Evolutionary conservation across 1,284 basidiomycete genomes (phyloP).

Genomic region (Microbotryum violaceum): DNA sequence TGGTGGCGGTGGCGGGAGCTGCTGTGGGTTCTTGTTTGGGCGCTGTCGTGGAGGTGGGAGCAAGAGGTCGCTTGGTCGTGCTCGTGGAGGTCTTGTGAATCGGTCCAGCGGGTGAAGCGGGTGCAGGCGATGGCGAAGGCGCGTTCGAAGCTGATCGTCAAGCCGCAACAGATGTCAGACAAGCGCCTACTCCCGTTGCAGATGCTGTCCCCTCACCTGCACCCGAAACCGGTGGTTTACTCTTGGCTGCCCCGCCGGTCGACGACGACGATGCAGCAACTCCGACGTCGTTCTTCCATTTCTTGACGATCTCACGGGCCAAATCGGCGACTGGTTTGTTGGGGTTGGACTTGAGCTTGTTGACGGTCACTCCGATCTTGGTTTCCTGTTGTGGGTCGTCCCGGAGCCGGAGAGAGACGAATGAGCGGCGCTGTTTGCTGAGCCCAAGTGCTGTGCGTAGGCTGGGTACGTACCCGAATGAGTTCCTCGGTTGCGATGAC

Average conservation of each 20-base stretch:
- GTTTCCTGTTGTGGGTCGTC: slow-evolving; percentile 57
- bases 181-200: neutral
- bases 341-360: slow-evolving; percentile 71
- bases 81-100: neutral
- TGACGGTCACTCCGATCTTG: slow-evolving; percentile 84
- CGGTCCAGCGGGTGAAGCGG: slow-evolving; percentile 13
- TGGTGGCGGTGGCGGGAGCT: slow-evolving; percentile 6
- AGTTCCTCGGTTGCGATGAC: slow-evolving; percentile 76
- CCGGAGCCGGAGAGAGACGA: neutral
- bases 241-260: neutral
- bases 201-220: no score
- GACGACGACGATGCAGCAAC: neutral
- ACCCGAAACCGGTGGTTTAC: neutral
- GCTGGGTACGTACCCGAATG: slow-evolving; percentile 58
- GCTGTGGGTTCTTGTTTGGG: neutral
- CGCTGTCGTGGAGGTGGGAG: no score
- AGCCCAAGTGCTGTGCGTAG: neutral
- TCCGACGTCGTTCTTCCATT: slow-evolving; percentile 39
- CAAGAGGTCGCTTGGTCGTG: slow-evolving; percentile 2
- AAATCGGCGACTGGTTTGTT: slow-evolving; percentile 67
- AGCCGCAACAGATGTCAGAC: neutral
- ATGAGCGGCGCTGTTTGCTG: neutral
- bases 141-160: slow-evolving; percentile 7
- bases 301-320: slow-evolving; percentile 87
- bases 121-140: slow-evolving; percentile 12